These are phyloP conservation scores for Syzygium jambos DNA, from an alignment of 345 rosid species.

Conservation along the genomic window DNA sequence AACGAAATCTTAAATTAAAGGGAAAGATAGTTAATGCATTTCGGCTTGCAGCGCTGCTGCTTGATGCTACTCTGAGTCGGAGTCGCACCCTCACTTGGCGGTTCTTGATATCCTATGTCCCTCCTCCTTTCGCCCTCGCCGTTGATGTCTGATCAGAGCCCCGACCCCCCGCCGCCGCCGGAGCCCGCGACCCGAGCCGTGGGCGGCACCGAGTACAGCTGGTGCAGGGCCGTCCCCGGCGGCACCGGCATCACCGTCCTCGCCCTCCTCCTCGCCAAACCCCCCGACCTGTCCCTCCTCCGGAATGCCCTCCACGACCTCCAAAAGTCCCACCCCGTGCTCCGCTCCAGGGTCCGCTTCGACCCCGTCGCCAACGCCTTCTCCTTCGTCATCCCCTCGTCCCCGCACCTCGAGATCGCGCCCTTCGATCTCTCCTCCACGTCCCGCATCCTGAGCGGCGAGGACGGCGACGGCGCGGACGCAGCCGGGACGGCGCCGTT, in stretches of 20 bases:
- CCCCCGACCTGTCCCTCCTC: conserved; percentile 29
- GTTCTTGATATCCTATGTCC: neutral
- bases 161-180: conserved; percentile 5
- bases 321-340: conserved; percentile 58
- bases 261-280: conserved; percentile 42
- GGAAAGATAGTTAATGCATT: neutral
- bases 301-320: conserved; percentile 43
- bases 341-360: conserved; percentile 60
- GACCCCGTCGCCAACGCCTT: conserved; percentile 35
- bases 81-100: neutral
- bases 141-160: conserved; percentile 10
- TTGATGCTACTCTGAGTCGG: neutral
- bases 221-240: conserved; percentile 79
- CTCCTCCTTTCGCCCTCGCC: neutral
- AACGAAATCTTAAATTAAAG: neutral
- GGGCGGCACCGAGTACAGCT: conserved; percentile 72
- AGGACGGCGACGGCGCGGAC: neutral
- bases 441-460: conserved; percentile 18
- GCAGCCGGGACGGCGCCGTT: conserved; percentile 5
- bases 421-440: conserved; percentile 45
- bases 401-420: conserved; percentile 33
- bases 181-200: conserved; percentile 33
- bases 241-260: conserved; percentile 88
- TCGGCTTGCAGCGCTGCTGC: neutral
- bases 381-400: conserved; percentile 45